Base-by-base conservation (phyloP, 1,284 basidiomycete species). In the Heliocybe sulcata region DNA sequence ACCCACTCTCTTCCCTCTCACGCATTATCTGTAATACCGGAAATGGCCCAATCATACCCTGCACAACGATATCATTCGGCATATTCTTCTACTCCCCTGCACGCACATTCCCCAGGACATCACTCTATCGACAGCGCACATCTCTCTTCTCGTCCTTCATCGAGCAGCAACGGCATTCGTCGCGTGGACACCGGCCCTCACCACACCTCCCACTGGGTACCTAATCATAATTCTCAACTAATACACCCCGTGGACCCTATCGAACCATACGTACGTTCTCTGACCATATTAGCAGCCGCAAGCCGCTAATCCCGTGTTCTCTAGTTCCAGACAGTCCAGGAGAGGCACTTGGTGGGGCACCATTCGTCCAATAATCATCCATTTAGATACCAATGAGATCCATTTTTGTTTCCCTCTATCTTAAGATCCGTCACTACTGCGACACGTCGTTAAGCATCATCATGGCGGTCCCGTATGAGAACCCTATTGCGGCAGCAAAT, bases 201-300 rank as follows among this genome's bases (percentile, higher is more conserved):
- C 35, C 59, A 61, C 50, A 56, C 65, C 33, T 55, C 51, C 51
- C 61, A 25, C 50, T 57, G 35, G 27, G 58, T 10, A 35, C 55
- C 16, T 61, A 63, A 27, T 66, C 65, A 64, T 57, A 63, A 14
- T 49, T 60, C 64, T 2, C 57, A 61, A 26, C 66, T 72, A 58
- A 63, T 72, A 58, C 64, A 71, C 33, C 69, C 76, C 31, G 60
- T 78, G 54, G 74, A 81, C 60, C 70, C 75, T 49, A 72, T 83
- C 62, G 81, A 86, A 54, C 69, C 83, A 52, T 87, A 79, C 67
- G 84, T 87, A 65, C 73, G 82, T 70, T n/a, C 22, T n/a, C n/a
- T n/a, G n/a, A n/a, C n/a, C n/a, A n/a, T n/a, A n/a, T n/a, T n/a
- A n/a, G n/a, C n/a, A n/a, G n/a, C n/a, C n/a, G n/a, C n/a, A n/a